Conservation (phyloP, 495 filamentous ascomycete genomes). For the Bombardia bombarda region DNA sequence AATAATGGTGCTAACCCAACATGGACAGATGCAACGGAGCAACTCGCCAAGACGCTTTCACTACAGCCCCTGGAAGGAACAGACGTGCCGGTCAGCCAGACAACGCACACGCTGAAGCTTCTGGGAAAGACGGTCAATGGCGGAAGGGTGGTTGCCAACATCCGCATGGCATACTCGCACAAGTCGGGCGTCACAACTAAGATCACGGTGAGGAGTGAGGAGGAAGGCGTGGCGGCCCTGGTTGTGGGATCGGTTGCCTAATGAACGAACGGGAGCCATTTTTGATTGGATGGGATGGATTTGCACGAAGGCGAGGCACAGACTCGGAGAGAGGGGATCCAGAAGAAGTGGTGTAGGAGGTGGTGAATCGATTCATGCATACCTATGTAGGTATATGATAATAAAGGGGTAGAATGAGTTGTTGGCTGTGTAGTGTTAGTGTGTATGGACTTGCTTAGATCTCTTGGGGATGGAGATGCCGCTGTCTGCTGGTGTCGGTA, state of each 20-base stretch:
- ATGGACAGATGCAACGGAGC: constrained; percentile 85
- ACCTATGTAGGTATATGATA: too few species aligned
- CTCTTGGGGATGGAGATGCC: too few species aligned
- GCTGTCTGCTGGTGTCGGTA: too few species aligned
- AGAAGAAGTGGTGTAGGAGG: too few species aligned
- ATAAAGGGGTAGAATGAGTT: too few species aligned
- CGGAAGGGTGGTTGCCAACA: constrained; percentile 76
- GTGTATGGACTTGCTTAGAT: too few species aligned
- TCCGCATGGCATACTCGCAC: constrained; percentile 88
- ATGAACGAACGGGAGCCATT: too few species aligned
- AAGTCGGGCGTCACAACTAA: constrained; percentile 93
- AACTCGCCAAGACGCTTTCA: constrained; percentile 76
- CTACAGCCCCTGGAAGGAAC: constrained; percentile 91
- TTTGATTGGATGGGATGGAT: constrained; percentile 14
- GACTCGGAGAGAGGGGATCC: too few species aligned
- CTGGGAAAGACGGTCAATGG: constrained; percentile 93
- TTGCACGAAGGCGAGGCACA: too few species aligned
- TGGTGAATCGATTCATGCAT: too few species aligned
- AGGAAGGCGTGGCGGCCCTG: constrained; percentile 80
- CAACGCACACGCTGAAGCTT: constrained; percentile 90
- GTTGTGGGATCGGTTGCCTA: constrained; percentile 81
- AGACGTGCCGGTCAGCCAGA: constrained; percentile 76
- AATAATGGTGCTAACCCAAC: constrained; percentile 27
- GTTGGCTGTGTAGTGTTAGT: too few species aligned
- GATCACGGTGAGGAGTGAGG: constrained; percentile 82